A percentile compares a stretch with the other conserved stretches of the same genome.
phyloP scores from a whole-genome alignment of 1,139 yeast genomes.

The Trichomonascaceae sp. region DNA sequence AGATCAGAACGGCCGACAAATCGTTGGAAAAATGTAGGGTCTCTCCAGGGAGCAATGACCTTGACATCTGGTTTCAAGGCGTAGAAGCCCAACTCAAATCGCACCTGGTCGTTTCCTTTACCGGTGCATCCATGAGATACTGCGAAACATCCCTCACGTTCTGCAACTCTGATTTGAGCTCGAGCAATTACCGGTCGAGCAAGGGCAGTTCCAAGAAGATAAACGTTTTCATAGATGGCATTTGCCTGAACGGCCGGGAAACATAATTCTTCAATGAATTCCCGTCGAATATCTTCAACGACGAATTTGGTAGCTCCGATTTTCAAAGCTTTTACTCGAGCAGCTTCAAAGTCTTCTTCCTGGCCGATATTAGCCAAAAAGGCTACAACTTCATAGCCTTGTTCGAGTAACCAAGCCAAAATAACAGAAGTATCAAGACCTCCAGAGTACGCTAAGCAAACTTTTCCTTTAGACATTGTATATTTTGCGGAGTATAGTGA shows the following conservation, averaged over 20 bases:
- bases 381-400: slow-evolving; percentile 97
- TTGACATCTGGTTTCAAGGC: slow-evolving; percentile 95
- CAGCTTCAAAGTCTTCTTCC: slow-evolving; percentile 98
- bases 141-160: slow-evolving; percentile 95
- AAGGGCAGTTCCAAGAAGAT: slow-evolving; percentile 90
- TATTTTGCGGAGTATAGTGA: not conserved
- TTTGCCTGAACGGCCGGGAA: slow-evolving; percentile 96
- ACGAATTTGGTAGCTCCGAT: slow-evolving; percentile 97
- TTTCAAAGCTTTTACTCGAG: slow-evolving; percentile 90
- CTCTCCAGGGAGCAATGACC: slow-evolving; percentile 99
- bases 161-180: slow-evolving; percentile 96
- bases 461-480: slow-evolving; percentile 90
- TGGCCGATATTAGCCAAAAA: slow-evolving; percentile 98
- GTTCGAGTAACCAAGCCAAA: slow-evolving; percentile 94
- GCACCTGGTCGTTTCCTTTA: slow-evolving; percentile 98
- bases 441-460: slow-evolving; percentile 98
- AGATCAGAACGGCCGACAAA: slow-evolving; percentile 97
- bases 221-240: slow-evolving; percentile 96
- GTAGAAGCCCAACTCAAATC: slow-evolving; percentile 93
- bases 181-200: slow-evolving; percentile 98
- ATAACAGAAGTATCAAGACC: slow-evolving; percentile 98
- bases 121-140: slow-evolving; percentile 99
- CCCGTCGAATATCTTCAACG: slow-evolving; percentile 88
- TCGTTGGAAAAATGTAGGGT: slow-evolving; percentile 87
- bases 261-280: slow-evolving; percentile 87